Evolutionary conservation across 306 rosid species (phyloP), one percentile per base, ranked within the genome.

Genomic region (Quercus ilex): DNA sequence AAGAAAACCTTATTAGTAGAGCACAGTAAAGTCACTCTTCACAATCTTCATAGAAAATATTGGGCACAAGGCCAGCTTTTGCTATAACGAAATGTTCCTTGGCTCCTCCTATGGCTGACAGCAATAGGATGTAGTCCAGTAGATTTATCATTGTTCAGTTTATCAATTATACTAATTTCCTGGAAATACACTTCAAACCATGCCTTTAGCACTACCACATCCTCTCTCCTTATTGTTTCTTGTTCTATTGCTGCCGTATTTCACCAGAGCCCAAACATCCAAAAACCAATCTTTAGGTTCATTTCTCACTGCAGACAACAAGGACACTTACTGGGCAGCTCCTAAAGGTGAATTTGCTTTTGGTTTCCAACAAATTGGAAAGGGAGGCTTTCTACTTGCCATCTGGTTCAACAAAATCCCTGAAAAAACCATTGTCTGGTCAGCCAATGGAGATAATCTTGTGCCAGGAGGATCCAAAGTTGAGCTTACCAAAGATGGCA

Each of bases 401-500:
- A 18, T 65, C 71, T 65, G 71, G 71, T 65, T 65, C 71, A 33
- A 33, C 71, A 65, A 65, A 3, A 65, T 65, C 18, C 49, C 25
- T 2, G 71, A 65, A 33, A 8, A 8, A 8, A 18, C 49, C 51
- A 3, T 65, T 19, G 71, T 65, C 51, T 65, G 51, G 71, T 18
- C 51, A 3, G 51, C 71, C 71, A 65, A 65, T 41, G 0, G 46
- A 41, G 11, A 41, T 41, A 8, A 41, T 41, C 46, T 41, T 41
- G 12, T 8, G 46, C 46, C 46, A 8, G 46, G 46, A 41, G 46
- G 46, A 41, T 41, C 46, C 46, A 41, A 41, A 41, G 46, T 65
- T 33, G 3, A 30, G 11, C 71, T 65, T 31, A 33, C 71, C 8
- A 4, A 2, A 65, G 31, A 20, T 2, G 91, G 93, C 1, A 74